Percentiles rank a stretch among this genome's conserved stretches.
Evolutionary conservation across 2,329 filamentous ascomycete species (phyloP).

Genomic region (Talaromyces sp.): DNA sequence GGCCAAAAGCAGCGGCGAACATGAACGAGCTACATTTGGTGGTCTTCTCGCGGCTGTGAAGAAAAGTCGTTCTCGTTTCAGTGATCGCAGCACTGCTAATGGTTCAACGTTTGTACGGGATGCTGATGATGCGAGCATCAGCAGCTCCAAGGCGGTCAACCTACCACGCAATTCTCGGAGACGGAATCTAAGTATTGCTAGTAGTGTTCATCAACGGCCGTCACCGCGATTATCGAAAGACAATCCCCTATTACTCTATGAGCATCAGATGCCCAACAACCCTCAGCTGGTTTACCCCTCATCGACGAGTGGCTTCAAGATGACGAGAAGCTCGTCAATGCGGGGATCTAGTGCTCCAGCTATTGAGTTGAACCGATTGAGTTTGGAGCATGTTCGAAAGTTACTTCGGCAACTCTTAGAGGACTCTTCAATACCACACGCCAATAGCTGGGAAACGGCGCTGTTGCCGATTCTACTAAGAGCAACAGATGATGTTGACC

Average conservation of each 20-base stretch:
- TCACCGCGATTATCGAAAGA: conserved; percentile 67
- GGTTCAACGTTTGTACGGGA: conserved; percentile 68
- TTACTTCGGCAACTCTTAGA: conserved; percentile 78
- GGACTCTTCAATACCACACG: conserved; percentile 69
- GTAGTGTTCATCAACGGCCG: conserved; percentile 64
- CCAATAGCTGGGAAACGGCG: conserved; percentile 80
- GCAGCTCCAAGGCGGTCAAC: conserved; percentile 56
- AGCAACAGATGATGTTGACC: conserved; percentile 90
- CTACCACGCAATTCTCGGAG: conserved; percentile 63
- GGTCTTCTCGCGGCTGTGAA: conserved; percentile 69
- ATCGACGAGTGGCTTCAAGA: conserved; percentile 41
- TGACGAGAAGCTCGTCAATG: conserved; percentile 80
- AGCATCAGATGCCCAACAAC: conserved; percentile 37
- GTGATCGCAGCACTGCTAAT: conserved; percentile 71
- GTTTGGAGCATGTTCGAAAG: conserved; percentile 80
- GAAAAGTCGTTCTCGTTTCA: conserved; percentile 67
- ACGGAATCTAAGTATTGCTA: conserved; percentile 80
- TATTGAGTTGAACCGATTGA: conserved; percentile 82
- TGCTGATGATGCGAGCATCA: conserved; percentile 60
- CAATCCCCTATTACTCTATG: conserved; percentile 43
- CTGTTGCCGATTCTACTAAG: conserved; percentile 84
- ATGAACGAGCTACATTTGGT: conserved; percentile 69
- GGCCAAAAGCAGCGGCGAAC: conserved; percentile 62
- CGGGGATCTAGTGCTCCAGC: conserved; percentile 68
- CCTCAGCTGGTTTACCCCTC: conserved; percentile 37